Evolutionary conservation across 805 yeast species (phyloP).

Genomic region (Wickerhamia fluorescens): DNA sequence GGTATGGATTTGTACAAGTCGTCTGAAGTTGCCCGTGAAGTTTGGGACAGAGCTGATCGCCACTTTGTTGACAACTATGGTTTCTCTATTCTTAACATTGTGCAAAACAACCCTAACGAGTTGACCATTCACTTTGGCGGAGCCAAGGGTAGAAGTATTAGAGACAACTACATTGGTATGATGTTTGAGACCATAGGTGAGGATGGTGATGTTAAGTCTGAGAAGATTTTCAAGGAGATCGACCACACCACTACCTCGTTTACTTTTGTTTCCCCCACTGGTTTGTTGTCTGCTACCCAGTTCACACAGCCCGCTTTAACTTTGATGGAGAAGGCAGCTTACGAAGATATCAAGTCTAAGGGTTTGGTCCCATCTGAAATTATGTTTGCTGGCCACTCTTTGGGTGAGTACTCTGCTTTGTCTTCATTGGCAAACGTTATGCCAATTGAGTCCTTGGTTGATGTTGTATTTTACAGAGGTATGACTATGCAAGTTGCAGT

Average conservation of each 20-base stretch:
- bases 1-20: conserved; percentile 97
- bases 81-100: conserved; percentile 93
- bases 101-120: conserved; percentile 91
- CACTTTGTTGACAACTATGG: conserved; percentile 94
- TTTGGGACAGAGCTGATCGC: conserved; percentile 96
- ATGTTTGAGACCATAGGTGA: conserved; percentile 91
- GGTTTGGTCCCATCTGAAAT: conserved; percentile 92
- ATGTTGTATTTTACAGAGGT: conserved; percentile 98
- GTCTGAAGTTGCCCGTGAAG: conserved; percentile 86
- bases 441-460: conserved; percentile 96
- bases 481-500: conserved; percentile 99
- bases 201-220: conserved; percentile 77
- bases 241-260: conserved; percentile 72
- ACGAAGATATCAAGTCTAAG: conserved; percentile 93
- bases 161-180: conserved; percentile 94
- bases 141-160: conserved; percentile 89
- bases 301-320: conserved; percentile 99
- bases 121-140: conserved; percentile 97
- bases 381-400: conserved; percentile 97
- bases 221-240: conserved; percentile 92
- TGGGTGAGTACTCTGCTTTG: conserved; percentile 98
- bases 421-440: conserved; percentile 96
- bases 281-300: conserved; percentile 95
- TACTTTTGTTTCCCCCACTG: conserved; percentile 89
- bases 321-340: conserved; percentile 97